A percentile compares a stretch with the other conserved stretches of the same genome.
Conservation (phyloP, 495 filamentous ascomycete species). For the Penicillium lividum region DNA sequence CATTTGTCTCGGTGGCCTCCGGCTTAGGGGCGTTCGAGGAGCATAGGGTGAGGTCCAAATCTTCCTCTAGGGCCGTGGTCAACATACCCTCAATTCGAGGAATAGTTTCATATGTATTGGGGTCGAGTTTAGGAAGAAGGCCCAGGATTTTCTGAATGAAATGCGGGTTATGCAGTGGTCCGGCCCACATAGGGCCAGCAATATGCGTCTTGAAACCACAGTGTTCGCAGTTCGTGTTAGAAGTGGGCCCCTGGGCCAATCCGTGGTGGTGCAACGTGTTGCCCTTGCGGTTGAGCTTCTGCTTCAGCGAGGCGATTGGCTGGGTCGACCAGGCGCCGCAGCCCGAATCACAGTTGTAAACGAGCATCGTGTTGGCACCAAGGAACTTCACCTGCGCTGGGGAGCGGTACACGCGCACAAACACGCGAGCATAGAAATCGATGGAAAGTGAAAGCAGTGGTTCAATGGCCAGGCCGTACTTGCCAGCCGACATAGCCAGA, state of each 20-base stretch:
- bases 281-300: constrained; percentile 66
- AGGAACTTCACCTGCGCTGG: constrained; percentile 85
- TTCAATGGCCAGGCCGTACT: constrained; percentile 89
- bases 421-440: constrained; percentile 92
- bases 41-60: constrained; percentile 33
- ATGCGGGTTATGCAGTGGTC: constrained; percentile 77
- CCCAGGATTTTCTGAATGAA: constrained; percentile 78
- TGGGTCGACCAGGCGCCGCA: constrained; percentile 88
- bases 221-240: constrained; percentile 66
- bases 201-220: constrained; percentile 86
- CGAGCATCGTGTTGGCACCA: constrained; percentile 85
- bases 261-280: constrained; percentile 71
- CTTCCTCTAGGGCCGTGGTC: constrained; percentile 79
- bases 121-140: constrained; percentile 60
- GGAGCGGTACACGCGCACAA: constrained; percentile 77
- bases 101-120: constrained; percentile 71
- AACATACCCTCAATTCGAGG: constrained; percentile 89
- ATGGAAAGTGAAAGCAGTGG: constrained; percentile 90
- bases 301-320: constrained; percentile 64
- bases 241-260: constrained; percentile 66
- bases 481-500: constrained; percentile 74
- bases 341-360: constrained; percentile 86
- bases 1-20: constrained; percentile 5
- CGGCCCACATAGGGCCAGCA: constrained; percentile 91
- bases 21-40: constrained; percentile 9